These are phyloP conservation scores for Phytophthora quininea DNA, from an alignment of 352 stramenopile species.

Conservation along the genomic window DNA sequence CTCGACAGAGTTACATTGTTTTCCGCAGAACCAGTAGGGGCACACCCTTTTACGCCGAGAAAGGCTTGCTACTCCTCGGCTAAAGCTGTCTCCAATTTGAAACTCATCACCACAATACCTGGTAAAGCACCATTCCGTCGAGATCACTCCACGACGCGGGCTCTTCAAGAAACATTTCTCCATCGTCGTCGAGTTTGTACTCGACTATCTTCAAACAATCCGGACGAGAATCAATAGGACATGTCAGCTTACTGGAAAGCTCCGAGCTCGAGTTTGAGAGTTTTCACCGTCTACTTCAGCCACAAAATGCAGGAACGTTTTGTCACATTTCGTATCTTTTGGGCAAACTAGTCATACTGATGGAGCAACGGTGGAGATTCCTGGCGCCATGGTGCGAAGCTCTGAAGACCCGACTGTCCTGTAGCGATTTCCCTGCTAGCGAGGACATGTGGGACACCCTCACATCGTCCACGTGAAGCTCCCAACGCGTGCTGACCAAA, in stretches of 20 bases:
- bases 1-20: no score
- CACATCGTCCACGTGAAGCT: background rate
- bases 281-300: no score
- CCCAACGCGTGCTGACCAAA: background rate
- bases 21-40: no score
- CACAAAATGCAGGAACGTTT: no score
- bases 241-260: background rate
- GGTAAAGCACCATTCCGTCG: background rate
- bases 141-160: background rate
- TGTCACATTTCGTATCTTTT: no score
- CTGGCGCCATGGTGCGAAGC: background rate
- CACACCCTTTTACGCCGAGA: no score
- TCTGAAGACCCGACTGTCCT: background rate
- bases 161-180: background rate
- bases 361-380: background rate
- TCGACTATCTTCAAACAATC: background rate
- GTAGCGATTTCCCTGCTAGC: background rate
- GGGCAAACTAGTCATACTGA: background rate
- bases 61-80: no score
- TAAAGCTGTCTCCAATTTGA: no score
- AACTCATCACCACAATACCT: no score
- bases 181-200: background rate
- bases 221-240: slow-evolving; percentile 9
- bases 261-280: background rate
- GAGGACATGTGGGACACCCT: background rate